phyloP scores from a whole-genome alignment of 2,329 filamentous ascomycete species.

The Pseudogymnoascus sp. region DNA sequence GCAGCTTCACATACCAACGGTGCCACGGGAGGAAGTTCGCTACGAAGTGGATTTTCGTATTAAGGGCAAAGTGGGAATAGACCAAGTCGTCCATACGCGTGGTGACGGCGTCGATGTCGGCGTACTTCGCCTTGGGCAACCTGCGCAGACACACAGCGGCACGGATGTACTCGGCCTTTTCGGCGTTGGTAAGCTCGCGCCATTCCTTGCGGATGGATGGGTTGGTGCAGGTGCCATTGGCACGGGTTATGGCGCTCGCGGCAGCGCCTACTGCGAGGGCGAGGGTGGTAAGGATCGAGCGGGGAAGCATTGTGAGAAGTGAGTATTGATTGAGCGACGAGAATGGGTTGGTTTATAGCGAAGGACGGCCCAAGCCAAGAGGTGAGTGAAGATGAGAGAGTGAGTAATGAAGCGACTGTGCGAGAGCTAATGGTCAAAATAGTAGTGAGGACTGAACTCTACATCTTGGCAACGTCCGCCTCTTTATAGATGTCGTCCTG shows the following conservation, averaged over 20 bases:
- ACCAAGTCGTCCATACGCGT: conserved; percentile 18
- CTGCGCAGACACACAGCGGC: conserved; percentile 12
- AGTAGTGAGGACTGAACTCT: not conserved
- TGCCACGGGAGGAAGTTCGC: conserved; percentile 31
- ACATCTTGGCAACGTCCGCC: not conserved
- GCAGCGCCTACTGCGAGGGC: not conserved
- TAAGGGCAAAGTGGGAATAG: conserved; percentile 16
- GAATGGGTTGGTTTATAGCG: not conserved
- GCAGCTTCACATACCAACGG: conserved; percentile 25
- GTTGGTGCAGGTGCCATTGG: conserved; percentile 4
- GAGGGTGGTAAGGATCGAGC: not conserved
- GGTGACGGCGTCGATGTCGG: conserved; percentile 12
- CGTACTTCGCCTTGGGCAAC: conserved; percentile 11
- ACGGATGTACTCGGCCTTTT: conserved; percentile 11
- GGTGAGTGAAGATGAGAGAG: not conserved
- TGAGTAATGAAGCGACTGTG: not conserved
- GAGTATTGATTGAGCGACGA: not conserved
- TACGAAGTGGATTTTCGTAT: conserved; percentile 18
- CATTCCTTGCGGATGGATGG: conserved; percentile 12
- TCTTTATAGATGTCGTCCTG: not conserved
- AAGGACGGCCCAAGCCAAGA: not conserved
- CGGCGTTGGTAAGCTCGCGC: not conserved
- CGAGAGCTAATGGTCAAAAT: not conserved
- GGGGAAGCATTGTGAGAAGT: not conserved
- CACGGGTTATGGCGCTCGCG: not conserved